These are phyloP conservation scores for Amanita rubescens DNA, from an alignment of 768 basidiomycete genomes.

Conservation along the genomic window DNA sequence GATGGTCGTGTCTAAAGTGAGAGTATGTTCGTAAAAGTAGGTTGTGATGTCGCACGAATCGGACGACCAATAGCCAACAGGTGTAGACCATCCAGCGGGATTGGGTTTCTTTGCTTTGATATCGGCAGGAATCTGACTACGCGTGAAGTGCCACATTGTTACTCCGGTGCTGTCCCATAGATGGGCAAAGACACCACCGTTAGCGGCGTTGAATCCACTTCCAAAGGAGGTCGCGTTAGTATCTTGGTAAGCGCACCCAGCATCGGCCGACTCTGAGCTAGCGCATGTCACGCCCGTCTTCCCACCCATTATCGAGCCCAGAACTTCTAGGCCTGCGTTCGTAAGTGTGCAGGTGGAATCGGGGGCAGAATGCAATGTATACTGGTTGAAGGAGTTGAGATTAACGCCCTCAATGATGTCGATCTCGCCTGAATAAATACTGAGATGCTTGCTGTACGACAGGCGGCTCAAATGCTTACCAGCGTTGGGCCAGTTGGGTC, in stretches of 20 bases:
- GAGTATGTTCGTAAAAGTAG: conserved; percentile 46
- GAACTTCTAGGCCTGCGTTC: conserved; percentile 17
- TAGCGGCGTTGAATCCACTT: conserved; percentile 34
- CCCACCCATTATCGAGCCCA: conserved; percentile 21
- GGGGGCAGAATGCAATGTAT: conserved; percentile 54
- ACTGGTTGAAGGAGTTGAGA: conserved; percentile 46
- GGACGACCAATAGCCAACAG: conserved; percentile 45
- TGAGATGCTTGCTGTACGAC: conserved; percentile 3
- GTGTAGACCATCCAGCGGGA: conserved; percentile 44
- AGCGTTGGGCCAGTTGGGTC: conserved; percentile 41
- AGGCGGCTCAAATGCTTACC: conserved; percentile 24
- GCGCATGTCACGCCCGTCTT: conserved; percentile 34
- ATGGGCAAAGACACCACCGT: conserved; percentile 50
- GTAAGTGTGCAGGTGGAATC: conserved; percentile 32
- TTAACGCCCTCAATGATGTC: conserved; percentile 75
- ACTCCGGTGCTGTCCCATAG: conserved; percentile 48
- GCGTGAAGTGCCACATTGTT: conserved; percentile 48
- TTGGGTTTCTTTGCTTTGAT: conserved; percentile 37
- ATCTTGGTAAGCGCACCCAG: conserved; percentile 46
- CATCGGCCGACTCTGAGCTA: conserved; percentile 31
- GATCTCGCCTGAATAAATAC: conserved; percentile 40
- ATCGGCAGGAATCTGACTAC: conserved; percentile 44
- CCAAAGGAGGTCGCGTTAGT: conserved; percentile 31
- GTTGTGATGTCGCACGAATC: conserved; percentile 37
- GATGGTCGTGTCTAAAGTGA: conserved; percentile 41